A percentile compares a stretch with the other conserved stretches of the same genome.
These are phyloP conservation scores for Phytophthora pseudosyringae DNA, from an alignment of 352 stramenopile genomes.

Conservation along the genomic window DNA sequence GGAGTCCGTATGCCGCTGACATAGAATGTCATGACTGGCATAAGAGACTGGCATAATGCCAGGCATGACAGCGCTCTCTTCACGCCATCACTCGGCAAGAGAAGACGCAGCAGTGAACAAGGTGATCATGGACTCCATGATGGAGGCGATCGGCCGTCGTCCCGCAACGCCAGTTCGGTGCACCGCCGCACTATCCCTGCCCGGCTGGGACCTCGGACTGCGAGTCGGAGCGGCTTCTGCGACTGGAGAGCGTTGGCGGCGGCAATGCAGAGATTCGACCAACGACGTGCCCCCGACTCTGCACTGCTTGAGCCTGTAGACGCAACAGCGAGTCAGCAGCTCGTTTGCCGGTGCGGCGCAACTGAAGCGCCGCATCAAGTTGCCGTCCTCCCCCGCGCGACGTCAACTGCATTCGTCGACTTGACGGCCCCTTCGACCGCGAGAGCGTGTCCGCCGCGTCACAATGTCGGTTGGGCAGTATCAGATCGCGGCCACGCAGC, in stretches of 20 bases:
- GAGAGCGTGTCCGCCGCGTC: constrained; percentile 25
- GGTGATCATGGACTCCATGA: no score
- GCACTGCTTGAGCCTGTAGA: constrained; percentile 2
- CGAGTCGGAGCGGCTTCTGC: not conserved
- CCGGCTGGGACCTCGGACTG: constrained; percentile 12
- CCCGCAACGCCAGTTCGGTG: constrained; percentile 2
- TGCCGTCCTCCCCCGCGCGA: not conserved
- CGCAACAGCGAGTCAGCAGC: not conserved
- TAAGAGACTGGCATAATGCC: no score
- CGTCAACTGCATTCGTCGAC: constrained; percentile 14
- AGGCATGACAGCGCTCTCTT: constrained; percentile 22
- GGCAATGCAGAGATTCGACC: constrained; percentile 13
- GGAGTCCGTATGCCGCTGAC: not conserved
- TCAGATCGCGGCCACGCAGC: constrained; percentile 7
- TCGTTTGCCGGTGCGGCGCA: not conserved
- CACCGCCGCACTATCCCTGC: constrained; percentile 6
- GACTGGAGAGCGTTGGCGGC: constrained; percentile 7
- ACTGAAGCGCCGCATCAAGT: constrained; percentile 2
- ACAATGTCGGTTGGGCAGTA: constrained; percentile 26
- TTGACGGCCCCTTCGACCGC: constrained; percentile 19
- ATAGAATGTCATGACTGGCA: no score
- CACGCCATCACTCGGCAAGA: constrained; percentile 16
- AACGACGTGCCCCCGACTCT: not conserved
- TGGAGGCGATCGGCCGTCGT: constrained; percentile 3
- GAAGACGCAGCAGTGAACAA: constrained; percentile 20